Evolutionary conservation across 2,329 filamentous ascomycete species (phyloP).

Genomic region (Lojkania enalia): DNA sequence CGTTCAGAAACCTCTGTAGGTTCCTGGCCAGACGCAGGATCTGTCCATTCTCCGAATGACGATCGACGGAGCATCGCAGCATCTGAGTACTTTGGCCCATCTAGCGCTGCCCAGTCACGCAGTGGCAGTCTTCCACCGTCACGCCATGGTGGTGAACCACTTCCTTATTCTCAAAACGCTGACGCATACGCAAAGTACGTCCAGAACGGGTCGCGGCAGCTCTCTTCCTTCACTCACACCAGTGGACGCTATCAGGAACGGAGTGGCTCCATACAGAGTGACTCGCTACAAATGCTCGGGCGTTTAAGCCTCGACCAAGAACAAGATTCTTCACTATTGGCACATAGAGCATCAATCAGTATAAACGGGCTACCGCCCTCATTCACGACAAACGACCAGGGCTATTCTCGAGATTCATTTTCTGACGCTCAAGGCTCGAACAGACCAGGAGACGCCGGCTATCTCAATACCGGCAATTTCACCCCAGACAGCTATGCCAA

Average conservation of each 20-base stretch:
- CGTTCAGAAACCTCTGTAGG: slow-evolving; percentile 31
- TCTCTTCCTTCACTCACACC: slow-evolving; percentile 54
- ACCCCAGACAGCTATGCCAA: slow-evolving; percentile 42
- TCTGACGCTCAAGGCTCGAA: slow-evolving; percentile 26
- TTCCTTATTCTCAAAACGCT: slow-evolving; percentile 35
- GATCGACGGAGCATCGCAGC: slow-evolving; percentile 46
- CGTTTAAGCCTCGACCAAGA: slow-evolving; percentile 42
- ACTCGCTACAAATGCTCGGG: slow-evolving; percentile 40
- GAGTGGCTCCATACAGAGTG: slow-evolving; percentile 45
- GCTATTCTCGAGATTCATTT: slow-evolving; percentile 28
- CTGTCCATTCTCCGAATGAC: slow-evolving; percentile 48
- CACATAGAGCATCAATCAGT: slow-evolving; percentile 40
- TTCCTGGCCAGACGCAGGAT: slow-evolving; percentile 41
- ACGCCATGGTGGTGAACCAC: slow-evolving; percentile 51
- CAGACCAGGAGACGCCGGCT: slow-evolving; percentile 23
- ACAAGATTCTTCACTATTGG: slow-evolving; percentile 34
- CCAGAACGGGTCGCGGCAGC: slow-evolving; percentile 48
- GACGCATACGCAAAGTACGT: slow-evolving; percentile 34
- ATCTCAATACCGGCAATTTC: slow-evolving; percentile 32
- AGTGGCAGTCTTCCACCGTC: slow-evolving; percentile 62
- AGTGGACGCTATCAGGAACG: slow-evolving; percentile 47
- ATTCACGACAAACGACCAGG: slow-evolving; percentile 28
- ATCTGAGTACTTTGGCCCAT: slow-evolving; percentile 50
- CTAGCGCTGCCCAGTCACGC: slow-evolving; percentile 53
- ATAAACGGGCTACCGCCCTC: slow-evolving; percentile 28